Conservation (phyloP, 192 early-diverging fungal species). For the Backusella circina region DNA sequence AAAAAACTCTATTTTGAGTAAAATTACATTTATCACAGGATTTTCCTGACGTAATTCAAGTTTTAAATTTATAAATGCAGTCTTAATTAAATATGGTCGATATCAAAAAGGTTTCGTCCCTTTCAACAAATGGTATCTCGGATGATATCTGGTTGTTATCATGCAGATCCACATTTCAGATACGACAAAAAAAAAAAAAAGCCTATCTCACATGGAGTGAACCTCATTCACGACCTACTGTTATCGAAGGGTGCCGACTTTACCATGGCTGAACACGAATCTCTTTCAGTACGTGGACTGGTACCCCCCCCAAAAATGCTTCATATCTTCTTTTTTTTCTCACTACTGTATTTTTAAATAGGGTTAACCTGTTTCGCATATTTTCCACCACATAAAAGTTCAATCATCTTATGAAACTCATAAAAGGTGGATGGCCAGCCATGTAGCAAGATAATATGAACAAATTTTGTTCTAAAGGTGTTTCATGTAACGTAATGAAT, state of each 20-base stretch:
- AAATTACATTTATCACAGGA: neutral
- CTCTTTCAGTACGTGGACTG: conserved; percentile 47
- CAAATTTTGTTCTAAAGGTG: neutral
- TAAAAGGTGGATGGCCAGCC: conserved; percentile 63
- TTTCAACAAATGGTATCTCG: neutral
- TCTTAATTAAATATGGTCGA: no score
- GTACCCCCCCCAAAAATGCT: conserved; percentile 45
- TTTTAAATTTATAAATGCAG: conserved; percentile 5
- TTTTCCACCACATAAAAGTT: conserved; percentile 30
- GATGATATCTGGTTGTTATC: neutral
- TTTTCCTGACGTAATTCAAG: neutral
- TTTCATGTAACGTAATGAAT: conserved; percentile 27
- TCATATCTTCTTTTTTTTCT: no score
- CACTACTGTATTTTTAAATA: no score
- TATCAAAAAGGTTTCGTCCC: neutral
- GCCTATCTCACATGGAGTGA: conserved; percentile 35
- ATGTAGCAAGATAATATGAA: conserved; percentile 56
- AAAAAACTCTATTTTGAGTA: neutral
- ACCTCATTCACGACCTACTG: conserved; percentile 48
- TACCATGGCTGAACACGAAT: conserved; percentile 45
- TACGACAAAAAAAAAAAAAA: conserved; percentile 20
- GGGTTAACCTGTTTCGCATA: neutral
- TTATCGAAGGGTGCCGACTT: conserved; percentile 50
- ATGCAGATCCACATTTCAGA: neutral
- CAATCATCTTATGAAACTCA: conserved; percentile 54